Base-by-base conservation (phyloP, 768 basidiomycete genomes). In the Pisolithus albus region DNA sequence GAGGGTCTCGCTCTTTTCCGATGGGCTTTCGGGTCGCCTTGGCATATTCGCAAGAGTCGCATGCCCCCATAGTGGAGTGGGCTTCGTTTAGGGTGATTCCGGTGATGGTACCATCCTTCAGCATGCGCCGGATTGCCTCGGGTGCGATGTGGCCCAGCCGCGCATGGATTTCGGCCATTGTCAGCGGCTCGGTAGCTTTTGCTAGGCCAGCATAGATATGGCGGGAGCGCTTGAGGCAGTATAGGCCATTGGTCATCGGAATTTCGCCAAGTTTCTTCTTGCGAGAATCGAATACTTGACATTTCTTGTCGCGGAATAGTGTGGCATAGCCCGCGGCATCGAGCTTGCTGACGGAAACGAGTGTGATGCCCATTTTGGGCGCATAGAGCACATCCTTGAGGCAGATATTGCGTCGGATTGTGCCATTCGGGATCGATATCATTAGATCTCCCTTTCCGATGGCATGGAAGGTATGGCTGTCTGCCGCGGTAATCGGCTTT, bases 401-500 rank as follows among this genome's bases (percentile, higher is more conserved):
- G 6, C 8, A 30, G 4, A 64, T 54, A 3, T 9, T 16, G 1
- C 49, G 47, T 3, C 15, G 37, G 2, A 8, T 32, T 3, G 41
- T 55, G 9, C 45, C 60, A 41, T 68, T 61, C 11, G 64, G 65
- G 32, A 44, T 11, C 26, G 7, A 26, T 26, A 68, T 48, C 1
- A 58, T 8, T n/a, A 64, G 54, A 19, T 61, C 52, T 26, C 66
- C 63, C 10, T 50, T 47, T 3, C 59, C 60, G 6, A 54, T 46
- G 8, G 24, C 45, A 30, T 46, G 13, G 32, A 46, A 46, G 3
- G 26, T 46, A 11, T 45, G 44, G 6, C 57, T 53, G 55, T 21
- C n/a, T 4, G 30, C 45, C 3, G 26, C 16, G 2, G 56, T 63
- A 52, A 72, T 70, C 11, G 61, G 41, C n/a, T 59, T 50, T 3